Base-by-base conservation (phyloP, 495 filamentous ascomycete genomes). In the Aspergillus bertholletiae region DNA sequence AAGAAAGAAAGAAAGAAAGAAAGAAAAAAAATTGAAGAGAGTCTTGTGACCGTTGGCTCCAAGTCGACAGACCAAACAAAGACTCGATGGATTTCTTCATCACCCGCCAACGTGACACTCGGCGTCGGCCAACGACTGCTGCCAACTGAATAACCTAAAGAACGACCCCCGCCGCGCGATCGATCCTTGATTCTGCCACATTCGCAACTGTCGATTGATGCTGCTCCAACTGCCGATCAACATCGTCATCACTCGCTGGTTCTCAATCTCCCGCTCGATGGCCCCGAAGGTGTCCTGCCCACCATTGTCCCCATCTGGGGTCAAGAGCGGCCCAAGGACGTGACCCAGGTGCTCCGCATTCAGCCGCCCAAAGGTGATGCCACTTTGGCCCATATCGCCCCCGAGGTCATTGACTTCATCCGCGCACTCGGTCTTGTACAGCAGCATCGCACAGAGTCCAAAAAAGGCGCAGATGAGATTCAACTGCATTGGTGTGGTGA, bases 401-500 rank as follows among this genome's bases (percentile, higher is more conserved):
- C 55, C 63, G 34, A 56, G 26, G 18, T 53, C 18, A 39, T 66
- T 56, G 7, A 55, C 48, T 46, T 67, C 63, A 9, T 49, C 35
- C 41, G 57, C 47, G 7, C 57, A 51, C 23, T 57, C 51, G 3
- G 61, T 62, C 32, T 68, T 59, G 34, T 69, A 56, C 11, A 73
- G 49, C 32, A 75, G 34, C 2, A 62, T 37, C 5, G 61, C 50
- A 46, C 74, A 65, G 6, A 77, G 58, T 5, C 73, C 74, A 54
- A 75, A 71, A 0, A 74, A 61, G 1, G 66, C 70, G 49, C 74
- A 76, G 52, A 75, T 69, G 18, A 77, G 64, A 26, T 72, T 68
- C 22, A 71, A 59, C 53, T 74, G 67, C 65, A 74, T 65, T 40
- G 71, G 62, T 37, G 56, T 65, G 8, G 70, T 67, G 45, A 71